phyloP scores from a whole-genome alignment of 176 grass and related monocot genomes.

The Avena sativa region DNA sequence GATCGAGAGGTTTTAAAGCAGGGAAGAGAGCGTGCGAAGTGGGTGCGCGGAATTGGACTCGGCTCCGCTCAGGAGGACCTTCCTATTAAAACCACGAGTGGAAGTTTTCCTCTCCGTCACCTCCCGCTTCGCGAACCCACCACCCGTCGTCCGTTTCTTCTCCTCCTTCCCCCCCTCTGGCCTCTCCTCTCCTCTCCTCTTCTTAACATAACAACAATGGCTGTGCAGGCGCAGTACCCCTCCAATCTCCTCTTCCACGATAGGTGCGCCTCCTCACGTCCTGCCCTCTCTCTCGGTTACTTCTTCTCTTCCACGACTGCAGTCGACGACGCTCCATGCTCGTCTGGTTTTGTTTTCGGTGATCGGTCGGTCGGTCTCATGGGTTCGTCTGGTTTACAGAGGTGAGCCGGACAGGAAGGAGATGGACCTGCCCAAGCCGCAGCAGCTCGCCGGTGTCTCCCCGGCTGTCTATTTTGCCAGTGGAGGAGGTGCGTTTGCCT shows the following conservation, averaged over 20 bases:
- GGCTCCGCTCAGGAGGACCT: constrained; percentile 31
- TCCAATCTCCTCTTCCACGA: constrained; percentile 65
- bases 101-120: constrained; percentile 54
- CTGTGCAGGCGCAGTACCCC: constrained; percentile 71
- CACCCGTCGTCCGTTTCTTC: constrained; percentile 53
- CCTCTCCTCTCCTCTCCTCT: not conserved
- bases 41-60: constrained; percentile 56
- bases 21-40: constrained; percentile 43
- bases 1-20: constrained; percentile 42
- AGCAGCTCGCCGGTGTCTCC: constrained; percentile 41
- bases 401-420: constrained; percentile 62
- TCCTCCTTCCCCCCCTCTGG: not conserved
- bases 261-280: constrained; percentile 49
- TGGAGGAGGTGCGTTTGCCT: constrained; percentile 49
- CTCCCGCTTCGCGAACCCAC: constrained; percentile 54
- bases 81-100: constrained; percentile 59
- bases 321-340: not conserved
- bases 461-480: constrained; percentile 45
- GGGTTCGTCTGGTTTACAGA: constrained; percentile 54
- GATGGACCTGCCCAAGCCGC: constrained; percentile 54
- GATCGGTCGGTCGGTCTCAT: constrained; percentile 24
- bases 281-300: not conserved
- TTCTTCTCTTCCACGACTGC: not conserved
- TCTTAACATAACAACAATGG: constrained; percentile 60
- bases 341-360: not conserved